Evolutionary conservation across 2,329 filamentous ascomycete genomes (phyloP).

Genomic region (Aspergillus sp.): DNA sequence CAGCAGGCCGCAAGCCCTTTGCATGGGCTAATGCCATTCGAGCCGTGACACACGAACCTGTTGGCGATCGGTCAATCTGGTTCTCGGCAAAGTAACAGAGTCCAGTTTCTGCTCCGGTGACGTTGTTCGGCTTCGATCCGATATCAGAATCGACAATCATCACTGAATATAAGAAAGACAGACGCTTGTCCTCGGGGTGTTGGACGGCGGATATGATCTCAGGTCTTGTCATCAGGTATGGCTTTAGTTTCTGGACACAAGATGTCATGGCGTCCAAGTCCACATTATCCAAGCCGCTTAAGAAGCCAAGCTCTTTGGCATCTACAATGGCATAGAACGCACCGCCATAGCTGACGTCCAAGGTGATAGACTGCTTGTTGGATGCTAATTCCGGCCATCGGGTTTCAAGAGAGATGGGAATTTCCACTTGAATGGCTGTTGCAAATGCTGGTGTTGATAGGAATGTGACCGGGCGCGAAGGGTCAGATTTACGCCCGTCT

Average conservation of each 20-base stretch:
- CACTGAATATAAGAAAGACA: slow-evolving; percentile 38
- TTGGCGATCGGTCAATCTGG: slow-evolving; percentile 44
- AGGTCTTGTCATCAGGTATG: slow-evolving; percentile 7
- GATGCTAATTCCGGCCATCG: slow-evolving; percentile 36
- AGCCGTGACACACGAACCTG: slow-evolving; percentile 34
- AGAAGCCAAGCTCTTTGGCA: slow-evolving; percentile 36
- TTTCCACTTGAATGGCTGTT: slow-evolving; percentile 23
- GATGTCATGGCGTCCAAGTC: slow-evolving; percentile 29
- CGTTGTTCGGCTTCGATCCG: slow-evolving; percentile 8
- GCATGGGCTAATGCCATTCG: slow-evolving; percentile 32
- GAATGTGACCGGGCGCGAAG: slow-evolving; percentile 35
- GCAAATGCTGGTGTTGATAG: slow-evolving; percentile 41
- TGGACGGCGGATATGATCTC: slow-evolving; percentile 17
- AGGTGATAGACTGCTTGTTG: slow-evolving; percentile 17
- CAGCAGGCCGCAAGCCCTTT: slow-evolving; percentile 16
- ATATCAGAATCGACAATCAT: slow-evolving; percentile 31
- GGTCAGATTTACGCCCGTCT: slow-evolving; percentile 30
- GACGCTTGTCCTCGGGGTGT: slow-evolving; percentile 28
- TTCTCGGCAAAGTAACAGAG: slow-evolving; percentile 44
- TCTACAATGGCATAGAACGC: slow-evolving; percentile 40
- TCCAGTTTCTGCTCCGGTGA: slow-evolving; percentile 34
- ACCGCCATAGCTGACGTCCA: slow-evolving; percentile 41
- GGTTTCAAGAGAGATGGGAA: slow-evolving; percentile 23
- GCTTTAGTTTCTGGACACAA: slow-evolving; percentile 11
- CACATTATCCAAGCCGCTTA: slow-evolving; percentile 18